A percentile compares a stretch with the other conserved stretches of the same genome.
Conservation (phyloP, 108 stramenopile genomes). For the Fistulifera solaris region DNA sequence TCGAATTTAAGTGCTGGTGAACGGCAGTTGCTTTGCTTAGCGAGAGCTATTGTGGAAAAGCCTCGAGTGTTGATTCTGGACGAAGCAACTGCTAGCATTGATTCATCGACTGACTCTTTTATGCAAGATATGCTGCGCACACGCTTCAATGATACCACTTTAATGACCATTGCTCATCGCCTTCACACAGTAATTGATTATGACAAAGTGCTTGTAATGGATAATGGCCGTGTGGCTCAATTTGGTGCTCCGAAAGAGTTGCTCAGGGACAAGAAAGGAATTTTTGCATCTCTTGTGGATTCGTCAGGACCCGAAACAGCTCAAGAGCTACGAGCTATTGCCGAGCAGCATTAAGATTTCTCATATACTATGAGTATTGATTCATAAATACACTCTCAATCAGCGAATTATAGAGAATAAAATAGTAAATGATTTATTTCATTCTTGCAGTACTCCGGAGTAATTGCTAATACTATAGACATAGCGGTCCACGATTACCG, state of each 20-base stretch:
- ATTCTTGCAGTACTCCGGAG: too few relatives aligned
- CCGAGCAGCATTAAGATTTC: background rate
- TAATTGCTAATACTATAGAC: too few relatives aligned
- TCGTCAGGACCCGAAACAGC: slow-evolving; percentile 70
- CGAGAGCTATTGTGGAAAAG: slow-evolving; percentile 66
- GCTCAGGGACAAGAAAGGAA: slow-evolving; percentile 37
- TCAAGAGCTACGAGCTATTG: slow-evolving; percentile 39
- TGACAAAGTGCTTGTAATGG: slow-evolving; percentile 84
- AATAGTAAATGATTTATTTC: too few relatives aligned
- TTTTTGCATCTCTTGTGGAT: slow-evolving; percentile 74
- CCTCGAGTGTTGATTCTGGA: slow-evolving; percentile 65
- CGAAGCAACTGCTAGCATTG: slow-evolving; percentile 81
- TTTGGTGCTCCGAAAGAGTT: slow-evolving; percentile 75
- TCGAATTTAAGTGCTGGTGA: slow-evolving; percentile 75
- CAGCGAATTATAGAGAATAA: too few relatives aligned
- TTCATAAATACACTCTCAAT: too few relatives aligned
- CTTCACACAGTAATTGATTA: slow-evolving; percentile 94
- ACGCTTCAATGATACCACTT: slow-evolving; percentile 70
- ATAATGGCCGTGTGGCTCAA: slow-evolving; percentile 76
- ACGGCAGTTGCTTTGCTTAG: slow-evolving; percentile 85
- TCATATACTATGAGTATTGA: too few relatives aligned
- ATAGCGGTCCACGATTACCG: too few relatives aligned
- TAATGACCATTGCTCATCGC: slow-evolving; percentile 90
- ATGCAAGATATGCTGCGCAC: slow-evolving; percentile 85
- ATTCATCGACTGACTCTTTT: slow-evolving; percentile 67